A percentile compares a stretch with the other conserved stretches of the same genome.
Conservation (phyloP, 2,329 filamentous ascomycete species). For the Phyllosticta citrichinensis region DNA sequence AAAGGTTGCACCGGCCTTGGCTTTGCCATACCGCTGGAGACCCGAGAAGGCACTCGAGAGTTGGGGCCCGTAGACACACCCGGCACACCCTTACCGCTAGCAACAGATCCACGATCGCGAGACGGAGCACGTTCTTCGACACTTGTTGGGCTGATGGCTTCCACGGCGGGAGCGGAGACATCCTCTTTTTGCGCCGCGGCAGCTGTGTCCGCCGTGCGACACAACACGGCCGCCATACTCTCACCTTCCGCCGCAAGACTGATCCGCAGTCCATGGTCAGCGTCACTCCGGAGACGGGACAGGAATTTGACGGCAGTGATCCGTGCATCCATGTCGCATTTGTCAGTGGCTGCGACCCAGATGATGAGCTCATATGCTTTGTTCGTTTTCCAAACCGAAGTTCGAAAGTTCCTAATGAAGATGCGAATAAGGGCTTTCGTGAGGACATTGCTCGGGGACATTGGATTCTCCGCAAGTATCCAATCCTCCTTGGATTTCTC, state of each 20-base stretch:
- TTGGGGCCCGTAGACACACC: background rate
- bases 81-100: background rate
- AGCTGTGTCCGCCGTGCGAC: conserved; percentile 48
- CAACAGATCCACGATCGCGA: background rate
- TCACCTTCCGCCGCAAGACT: conserved; percentile 61
- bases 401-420: conserved; percentile 64
- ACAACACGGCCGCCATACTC: conserved; percentile 61
- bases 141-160: conserved; percentile 10
- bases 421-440: conserved; percentile 62
- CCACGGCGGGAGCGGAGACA: conserved; percentile 6
- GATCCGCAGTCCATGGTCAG: conserved; percentile 65
- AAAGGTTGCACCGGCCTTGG: conserved; percentile 31
- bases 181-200: conserved; percentile 31
- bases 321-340: conserved; percentile 27
- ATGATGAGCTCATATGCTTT: conserved; percentile 30
- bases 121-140: background rate
- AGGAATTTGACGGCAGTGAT: conserved; percentile 38
- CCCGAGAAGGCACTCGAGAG: background rate
- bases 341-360: conserved; percentile 22
- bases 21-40: background rate
- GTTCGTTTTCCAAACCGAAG: conserved; percentile 53
- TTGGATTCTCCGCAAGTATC: background rate
- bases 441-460: conserved; percentile 59
- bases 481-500: conserved; percentile 15
- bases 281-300: conserved; percentile 75